These are phyloP conservation scores for Gracilaria gracilis DNA, from an alignment of 23 red algal species.

Conservation along the genomic window DNA sequence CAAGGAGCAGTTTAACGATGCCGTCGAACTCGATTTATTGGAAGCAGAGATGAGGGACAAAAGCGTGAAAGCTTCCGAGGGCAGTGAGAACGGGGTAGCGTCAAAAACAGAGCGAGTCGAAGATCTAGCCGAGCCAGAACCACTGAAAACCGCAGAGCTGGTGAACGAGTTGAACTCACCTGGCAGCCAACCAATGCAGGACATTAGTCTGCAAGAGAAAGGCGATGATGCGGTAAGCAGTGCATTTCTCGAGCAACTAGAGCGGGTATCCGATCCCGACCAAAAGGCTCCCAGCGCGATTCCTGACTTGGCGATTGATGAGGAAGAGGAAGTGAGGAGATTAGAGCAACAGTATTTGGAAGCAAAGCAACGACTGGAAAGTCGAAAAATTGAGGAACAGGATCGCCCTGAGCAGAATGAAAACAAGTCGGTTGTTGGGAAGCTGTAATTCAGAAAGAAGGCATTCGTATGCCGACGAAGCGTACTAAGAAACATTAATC, in stretches of 20 bases:
- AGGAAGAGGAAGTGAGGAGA: constrained; percentile 47
- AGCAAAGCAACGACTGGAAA: constrained; percentile 47
- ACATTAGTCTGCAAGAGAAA: background rate
- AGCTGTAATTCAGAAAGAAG: constrained; percentile 7
- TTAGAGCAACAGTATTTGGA: constrained; percentile 58
- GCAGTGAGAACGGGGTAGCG: background rate
- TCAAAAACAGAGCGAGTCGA: background rate
- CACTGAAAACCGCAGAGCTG: constrained; percentile 5
- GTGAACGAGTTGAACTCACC: background rate
- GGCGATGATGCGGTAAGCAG: background rate
- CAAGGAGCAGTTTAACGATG: constrained; percentile 65
- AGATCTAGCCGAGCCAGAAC: background rate
- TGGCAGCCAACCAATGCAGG: background rate
- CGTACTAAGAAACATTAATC: background rate
- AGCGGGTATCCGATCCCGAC: constrained; percentile 50
- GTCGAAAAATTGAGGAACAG: constrained; percentile 14
- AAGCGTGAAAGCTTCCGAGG: background rate
- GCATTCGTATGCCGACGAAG: background rate
- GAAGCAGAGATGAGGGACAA: constrained; percentile 23
- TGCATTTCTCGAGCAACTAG: constrained; percentile 61
- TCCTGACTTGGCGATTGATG: constrained; percentile 44
- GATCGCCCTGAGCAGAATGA: constrained; percentile 21
- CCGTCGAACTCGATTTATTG: constrained; percentile 70
- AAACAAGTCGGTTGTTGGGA: constrained; percentile 16
- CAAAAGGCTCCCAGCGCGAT: constrained; percentile 47